Conservation (phyloP, 345 rosid genomes). For the Acer negundo region DNA sequence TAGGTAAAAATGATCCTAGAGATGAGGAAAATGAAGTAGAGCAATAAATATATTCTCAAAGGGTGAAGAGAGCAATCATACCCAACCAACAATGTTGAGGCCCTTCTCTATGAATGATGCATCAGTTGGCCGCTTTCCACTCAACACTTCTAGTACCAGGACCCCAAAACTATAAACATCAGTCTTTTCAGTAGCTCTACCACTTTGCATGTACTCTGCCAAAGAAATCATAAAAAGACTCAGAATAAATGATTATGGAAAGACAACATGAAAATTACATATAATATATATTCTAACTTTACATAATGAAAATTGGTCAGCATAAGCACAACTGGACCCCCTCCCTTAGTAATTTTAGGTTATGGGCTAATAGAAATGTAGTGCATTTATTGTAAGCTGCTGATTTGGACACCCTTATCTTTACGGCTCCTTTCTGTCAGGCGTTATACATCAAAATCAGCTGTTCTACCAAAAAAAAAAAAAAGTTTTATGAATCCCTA, state of each 20-base stretch:
- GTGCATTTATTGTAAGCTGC: constrained; percentile 7
- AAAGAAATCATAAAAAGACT: constrained; percentile 19
- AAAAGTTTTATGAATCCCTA: neutral
- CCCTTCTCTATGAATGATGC: constrained; percentile 97
- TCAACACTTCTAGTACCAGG: constrained; percentile 86
- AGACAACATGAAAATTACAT: neutral
- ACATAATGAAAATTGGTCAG: neutral
- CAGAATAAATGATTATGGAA: constrained; percentile 1
- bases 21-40: neutral
- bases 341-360: neutral
- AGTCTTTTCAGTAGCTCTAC: constrained; percentile 98
- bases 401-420: neutral
- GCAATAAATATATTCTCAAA: constrained; percentile 4
- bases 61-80: constrained; percentile 33
- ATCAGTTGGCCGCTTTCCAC: constrained; percentile 97
- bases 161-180: constrained; percentile 98
- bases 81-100: constrained; percentile 98
- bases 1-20: neutral
- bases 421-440: neutral
- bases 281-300: neutral
- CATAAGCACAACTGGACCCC: constrained; percentile 2
- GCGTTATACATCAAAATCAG: neutral
- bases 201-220: constrained; percentile 96
- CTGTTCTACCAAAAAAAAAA: neutral
- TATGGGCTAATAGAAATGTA: neutral